These are phyloP conservation scores for Boletus rufocinnamomeus DNA, from an alignment of 768 basidiomycete genomes.

Conservation along the genomic window DNA sequence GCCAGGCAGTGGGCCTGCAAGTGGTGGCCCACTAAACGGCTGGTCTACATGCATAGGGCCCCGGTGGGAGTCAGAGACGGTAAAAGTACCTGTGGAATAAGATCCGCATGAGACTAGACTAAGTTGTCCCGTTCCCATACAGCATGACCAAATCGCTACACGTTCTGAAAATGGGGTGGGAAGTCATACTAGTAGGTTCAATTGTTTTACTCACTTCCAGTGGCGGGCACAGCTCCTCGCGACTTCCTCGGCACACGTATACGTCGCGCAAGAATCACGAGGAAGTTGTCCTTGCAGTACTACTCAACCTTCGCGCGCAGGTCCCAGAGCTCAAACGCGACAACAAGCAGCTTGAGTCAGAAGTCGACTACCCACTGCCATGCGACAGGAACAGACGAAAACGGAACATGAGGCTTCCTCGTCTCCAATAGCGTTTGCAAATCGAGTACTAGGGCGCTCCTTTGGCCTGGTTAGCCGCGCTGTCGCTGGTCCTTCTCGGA, in stretches of 20 bases:
- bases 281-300: constrained; percentile 46
- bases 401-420: neutral
- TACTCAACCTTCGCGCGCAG: constrained; percentile 45
- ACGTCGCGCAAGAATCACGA: constrained; percentile 22
- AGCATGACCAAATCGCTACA: too few species aligned
- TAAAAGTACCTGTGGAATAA: too few species aligned
- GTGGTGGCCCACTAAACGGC: too few species aligned
- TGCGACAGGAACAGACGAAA: constrained; percentile 14
- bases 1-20: too few species aligned
- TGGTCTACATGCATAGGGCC: too few species aligned
- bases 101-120: too few species aligned
- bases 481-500: constrained; percentile 25
- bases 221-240: constrained; percentile 72
- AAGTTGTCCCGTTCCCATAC: too few species aligned
- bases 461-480: constrained; percentile 19
- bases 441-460: neutral
- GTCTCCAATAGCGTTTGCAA: neutral
- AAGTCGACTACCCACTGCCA: constrained; percentile 17
- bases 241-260: constrained; percentile 44
- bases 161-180: neutral
- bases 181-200: neutral
- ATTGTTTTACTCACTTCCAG: constrained; percentile 32
- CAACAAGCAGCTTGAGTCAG: constrained; percentile 29
- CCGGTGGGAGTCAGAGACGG: too few species aligned
- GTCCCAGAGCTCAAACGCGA: constrained; percentile 37